Conservation (phyloP, 2,329 filamentous ascomycete genomes). For the Aspergillus neotritici region DNA sequence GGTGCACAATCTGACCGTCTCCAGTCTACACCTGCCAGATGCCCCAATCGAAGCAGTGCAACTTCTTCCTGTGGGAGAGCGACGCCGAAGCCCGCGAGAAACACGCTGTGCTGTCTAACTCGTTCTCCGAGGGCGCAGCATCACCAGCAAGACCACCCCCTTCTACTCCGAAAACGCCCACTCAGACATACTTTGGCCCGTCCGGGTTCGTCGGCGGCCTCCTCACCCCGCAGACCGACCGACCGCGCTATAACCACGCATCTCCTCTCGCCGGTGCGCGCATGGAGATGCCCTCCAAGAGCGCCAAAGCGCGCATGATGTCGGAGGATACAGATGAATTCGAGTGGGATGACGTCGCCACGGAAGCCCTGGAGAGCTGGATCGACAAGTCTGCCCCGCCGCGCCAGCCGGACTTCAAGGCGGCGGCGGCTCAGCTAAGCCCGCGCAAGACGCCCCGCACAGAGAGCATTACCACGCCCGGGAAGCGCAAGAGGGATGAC, state of each 20-base stretch:
- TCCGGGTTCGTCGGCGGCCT: constrained; percentile 17
- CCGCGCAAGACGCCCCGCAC: constrained; percentile 35
- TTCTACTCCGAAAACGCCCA: constrained; percentile 20
- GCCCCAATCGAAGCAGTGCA: constrained; percentile 44
- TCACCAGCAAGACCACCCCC: constrained; percentile 9
- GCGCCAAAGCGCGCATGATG: constrained; percentile 27
- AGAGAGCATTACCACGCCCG: constrained; percentile 28
- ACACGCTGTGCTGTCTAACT: constrained; percentile 45
- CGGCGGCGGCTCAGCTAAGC: constrained; percentile 17
- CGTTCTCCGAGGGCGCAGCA: constrained; percentile 37
- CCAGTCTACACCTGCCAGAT: constrained; percentile 55
- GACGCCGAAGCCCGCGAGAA: constrained; percentile 53
- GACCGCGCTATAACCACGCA: constrained; percentile 3
- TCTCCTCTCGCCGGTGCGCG: constrained; percentile 3
- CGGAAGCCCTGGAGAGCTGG: constrained; percentile 25
- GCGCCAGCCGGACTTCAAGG: constrained; percentile 27
- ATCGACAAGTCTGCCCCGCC: constrained; percentile 8
- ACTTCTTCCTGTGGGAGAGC: constrained; percentile 58
- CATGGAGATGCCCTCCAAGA: constrained; percentile 19
- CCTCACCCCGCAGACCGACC: constrained; percentile 31
- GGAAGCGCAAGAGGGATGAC: constrained; percentile 33
- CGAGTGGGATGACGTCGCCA: constrained; percentile 33
- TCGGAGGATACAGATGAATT: constrained; percentile 32
- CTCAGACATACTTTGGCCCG: constrained; percentile 8
- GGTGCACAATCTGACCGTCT: not conserved